A percentile compares a stretch with the other conserved stretches of the same genome.
Evolutionary conservation across 2,329 filamentous ascomycete genomes (phyloP).

Genomic region (Anthostomella pinea): DNA sequence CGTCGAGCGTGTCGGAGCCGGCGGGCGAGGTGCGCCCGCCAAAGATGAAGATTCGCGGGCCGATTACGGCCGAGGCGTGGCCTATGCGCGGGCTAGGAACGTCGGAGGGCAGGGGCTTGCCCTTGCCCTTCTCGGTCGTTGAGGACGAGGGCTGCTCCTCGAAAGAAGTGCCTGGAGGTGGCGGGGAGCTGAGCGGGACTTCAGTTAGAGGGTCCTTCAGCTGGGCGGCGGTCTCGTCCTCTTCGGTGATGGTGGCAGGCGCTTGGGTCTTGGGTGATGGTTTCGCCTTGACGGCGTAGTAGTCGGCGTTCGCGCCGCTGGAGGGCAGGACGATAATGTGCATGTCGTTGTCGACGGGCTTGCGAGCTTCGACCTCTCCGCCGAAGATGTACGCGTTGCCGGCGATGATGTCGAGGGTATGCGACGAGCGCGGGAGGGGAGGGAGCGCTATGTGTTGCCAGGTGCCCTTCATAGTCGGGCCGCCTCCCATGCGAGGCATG

Average conservation of each 20-base stretch:
- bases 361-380: slow-evolving; percentile 63
- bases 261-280: slow-evolving; percentile 32
- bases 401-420: slow-evolving; percentile 61
- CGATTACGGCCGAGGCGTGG: slow-evolving; percentile 66
- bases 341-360: slow-evolving; percentile 71
- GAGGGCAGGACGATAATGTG: slow-evolving; percentile 62
- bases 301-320: slow-evolving; percentile 57
- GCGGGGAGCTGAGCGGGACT: slow-evolving; percentile 37
- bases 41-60: slow-evolving; percentile 73
- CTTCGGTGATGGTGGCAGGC: slow-evolving; percentile 23
- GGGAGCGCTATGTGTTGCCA: slow-evolving; percentile 59
- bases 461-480: slow-evolving; percentile 49
- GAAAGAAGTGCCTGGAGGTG: slow-evolving; percentile 15
- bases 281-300: slow-evolving; percentile 53
- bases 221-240: slow-evolving; percentile 26
- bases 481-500: slow-evolving; percentile 21
- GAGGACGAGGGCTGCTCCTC: slow-evolving; percentile 11
- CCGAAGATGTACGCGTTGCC: slow-evolving; percentile 68
- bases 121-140: slow-evolving; percentile 35
- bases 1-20: slow-evolving; percentile 69
- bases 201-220: slow-evolving; percentile 41
- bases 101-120: slow-evolving; percentile 36
- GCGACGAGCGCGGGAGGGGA: slow-evolving; percentile 68
- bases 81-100: slow-evolving; percentile 70
- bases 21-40: slow-evolving; percentile 67